Evolutionary conservation across 73 alveolate genomes (phyloP).

Genomic region (Paramecium sonneborni): DNA sequence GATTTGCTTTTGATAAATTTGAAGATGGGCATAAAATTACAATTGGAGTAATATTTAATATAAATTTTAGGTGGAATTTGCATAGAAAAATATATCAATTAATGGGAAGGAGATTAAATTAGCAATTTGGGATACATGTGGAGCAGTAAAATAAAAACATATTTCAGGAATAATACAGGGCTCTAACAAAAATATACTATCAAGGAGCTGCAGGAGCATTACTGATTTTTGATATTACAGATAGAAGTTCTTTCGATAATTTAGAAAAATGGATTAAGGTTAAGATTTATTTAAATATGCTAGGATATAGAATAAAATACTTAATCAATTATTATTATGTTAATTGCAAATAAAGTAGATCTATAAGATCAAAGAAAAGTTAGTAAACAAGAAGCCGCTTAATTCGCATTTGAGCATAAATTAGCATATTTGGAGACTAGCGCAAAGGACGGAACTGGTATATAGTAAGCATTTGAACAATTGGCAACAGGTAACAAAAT

Average conservation of each 20-base stretch:
- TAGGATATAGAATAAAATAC: slow-evolving; percentile 45
- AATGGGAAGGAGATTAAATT: not conserved
- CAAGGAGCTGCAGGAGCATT: slow-evolving; percentile 84
- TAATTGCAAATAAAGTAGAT: slow-evolving; percentile 47
- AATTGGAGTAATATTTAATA: not conserved
- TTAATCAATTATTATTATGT: not conserved
- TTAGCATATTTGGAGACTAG: slow-evolving; percentile 26
- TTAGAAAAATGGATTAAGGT: slow-evolving; percentile 61
- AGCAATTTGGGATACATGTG: slow-evolving; percentile 57
- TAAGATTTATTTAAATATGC: not conserved
- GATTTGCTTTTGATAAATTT: slow-evolving; percentile 5
- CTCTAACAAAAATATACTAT: slow-evolving; percentile 81
- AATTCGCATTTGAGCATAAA: not conserved
- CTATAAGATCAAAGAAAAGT: slow-evolving; percentile 33
- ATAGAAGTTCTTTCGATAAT: slow-evolving; percentile 61
- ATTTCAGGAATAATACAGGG: slow-evolving; percentile 52
- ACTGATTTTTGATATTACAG: slow-evolving; percentile 78
- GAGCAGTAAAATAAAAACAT: not conserved
- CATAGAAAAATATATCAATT: not conserved
- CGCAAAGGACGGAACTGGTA: slow-evolving; percentile 43
- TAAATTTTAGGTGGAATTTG: slow-evolving; percentile 42
- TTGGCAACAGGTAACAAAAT: not conserved
- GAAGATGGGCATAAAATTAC: slow-evolving; percentile 4
- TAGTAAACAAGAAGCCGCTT: slow-evolving; percentile 25
- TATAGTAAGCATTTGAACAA: slow-evolving; percentile 13